Percentiles rank a stretch among this genome's conserved stretches.
Conservation (phyloP, 2,329 filamentous ascomycete genomes). For the Fusarium musae region DNA sequence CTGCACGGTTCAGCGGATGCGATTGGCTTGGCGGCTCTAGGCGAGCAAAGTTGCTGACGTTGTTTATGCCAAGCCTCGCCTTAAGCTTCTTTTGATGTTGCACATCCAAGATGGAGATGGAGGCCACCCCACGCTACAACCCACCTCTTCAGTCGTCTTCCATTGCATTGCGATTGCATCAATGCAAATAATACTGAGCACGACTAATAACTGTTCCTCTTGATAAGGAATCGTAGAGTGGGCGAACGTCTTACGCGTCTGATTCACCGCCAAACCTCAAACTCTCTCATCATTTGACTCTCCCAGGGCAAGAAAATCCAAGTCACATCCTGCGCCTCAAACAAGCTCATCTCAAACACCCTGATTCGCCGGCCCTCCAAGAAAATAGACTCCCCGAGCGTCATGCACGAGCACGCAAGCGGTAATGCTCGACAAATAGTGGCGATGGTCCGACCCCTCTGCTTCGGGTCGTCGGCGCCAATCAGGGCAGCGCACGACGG, state of each 20-base stretch:
- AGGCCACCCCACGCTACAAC: slow-evolving; percentile 6
- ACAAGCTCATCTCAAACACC: slow-evolving; percentile 22
- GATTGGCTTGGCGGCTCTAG: slow-evolving; percentile 11
- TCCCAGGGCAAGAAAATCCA: background rate
- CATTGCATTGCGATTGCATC: background rate
- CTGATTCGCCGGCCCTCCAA: slow-evolving; percentile 30
- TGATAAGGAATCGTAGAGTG: background rate
- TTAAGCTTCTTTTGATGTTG: slow-evolving; percentile 8
- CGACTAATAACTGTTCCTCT: background rate
- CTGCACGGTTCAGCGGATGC: background rate
- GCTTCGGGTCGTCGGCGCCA: slow-evolving; percentile 40
- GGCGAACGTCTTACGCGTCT: background rate
- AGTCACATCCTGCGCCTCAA: slow-evolving; percentile 8
- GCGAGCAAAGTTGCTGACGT: slow-evolving; percentile 5
- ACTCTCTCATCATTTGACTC: background rate
- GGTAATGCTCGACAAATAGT: slow-evolving; percentile 35
- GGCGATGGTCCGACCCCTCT: slow-evolving; percentile 35
- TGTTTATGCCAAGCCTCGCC: background rate
- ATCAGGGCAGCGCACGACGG: slow-evolving; percentile 14
- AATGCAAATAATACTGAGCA: background rate
- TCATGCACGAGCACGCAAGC: slow-evolving; percentile 37
- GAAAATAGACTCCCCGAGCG: slow-evolving; percentile 27
- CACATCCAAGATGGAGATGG: background rate
- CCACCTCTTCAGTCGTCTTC: background rate
- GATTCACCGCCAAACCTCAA: background rate